Conservation (phyloP, 176 grass and related monocot species). For the Stipa capillata region DNA sequence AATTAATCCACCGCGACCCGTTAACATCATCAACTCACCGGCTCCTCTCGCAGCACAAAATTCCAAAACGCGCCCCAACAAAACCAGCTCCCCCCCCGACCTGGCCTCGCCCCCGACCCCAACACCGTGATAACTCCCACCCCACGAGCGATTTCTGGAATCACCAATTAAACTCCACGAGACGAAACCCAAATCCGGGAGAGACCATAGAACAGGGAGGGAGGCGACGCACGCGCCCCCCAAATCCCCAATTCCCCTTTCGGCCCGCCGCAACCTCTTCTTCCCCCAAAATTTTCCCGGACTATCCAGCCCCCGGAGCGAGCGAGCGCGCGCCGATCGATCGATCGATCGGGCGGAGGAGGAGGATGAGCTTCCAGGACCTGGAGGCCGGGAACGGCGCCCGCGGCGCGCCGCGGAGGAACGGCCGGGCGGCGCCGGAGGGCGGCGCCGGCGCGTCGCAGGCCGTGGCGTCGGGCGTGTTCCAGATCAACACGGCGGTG, state of each 20-base stretch:
- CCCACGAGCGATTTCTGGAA: slow-evolving; percentile 16
- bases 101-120: background rate
- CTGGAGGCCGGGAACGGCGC: slow-evolving; percentile 62
- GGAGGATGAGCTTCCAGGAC: slow-evolving; percentile 94
- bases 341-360: too few relatives aligned
- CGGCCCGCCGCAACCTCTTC: background rate
- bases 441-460: slow-evolving; percentile 43
- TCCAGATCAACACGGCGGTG: slow-evolving; percentile 92
- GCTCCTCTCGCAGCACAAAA: background rate
- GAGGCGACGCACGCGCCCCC: background rate
- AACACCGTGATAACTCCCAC: background rate
- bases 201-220: background rate
- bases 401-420: slow-evolving; percentile 19
- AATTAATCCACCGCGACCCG: too few relatives aligned
- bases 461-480: slow-evolving; percentile 73
- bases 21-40: too few relatives aligned
- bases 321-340: slow-evolving; percentile 9
- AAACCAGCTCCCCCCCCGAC: background rate
- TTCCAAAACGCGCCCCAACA: background rate
- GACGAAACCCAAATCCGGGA: background rate
- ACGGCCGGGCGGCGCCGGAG: background rate
- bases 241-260: slow-evolving; percentile 1
- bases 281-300: background rate
- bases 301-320: too few relatives aligned
- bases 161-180: slow-evolving; percentile 18